Evolutionary conservation across 202 grass and related monocot species (phyloP).

Genomic region (Brachypodium distachyon): DNA sequence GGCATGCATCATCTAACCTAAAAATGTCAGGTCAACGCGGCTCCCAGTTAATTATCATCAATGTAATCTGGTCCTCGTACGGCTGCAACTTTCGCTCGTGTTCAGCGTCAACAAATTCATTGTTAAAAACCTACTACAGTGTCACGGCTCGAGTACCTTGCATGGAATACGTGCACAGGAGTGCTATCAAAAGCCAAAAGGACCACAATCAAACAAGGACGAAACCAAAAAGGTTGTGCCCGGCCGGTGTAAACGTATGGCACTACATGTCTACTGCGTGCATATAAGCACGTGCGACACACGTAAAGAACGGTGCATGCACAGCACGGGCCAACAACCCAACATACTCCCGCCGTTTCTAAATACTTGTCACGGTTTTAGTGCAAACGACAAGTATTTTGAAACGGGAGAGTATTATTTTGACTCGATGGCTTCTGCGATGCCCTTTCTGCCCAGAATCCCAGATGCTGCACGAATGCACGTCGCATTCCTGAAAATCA

Average conservation of each 20-base stretch:
- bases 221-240: not conserved
- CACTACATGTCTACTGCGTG: too few relatives aligned
- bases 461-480: not conserved
- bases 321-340: not conserved
- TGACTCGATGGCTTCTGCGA: not conserved
- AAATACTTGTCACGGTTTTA: too few relatives aligned
- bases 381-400: too few relatives aligned
- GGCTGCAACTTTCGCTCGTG: not conserved
- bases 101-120: not conserved
- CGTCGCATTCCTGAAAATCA: not conserved
- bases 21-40: not conserved
- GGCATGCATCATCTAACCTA: not conserved
- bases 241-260: conserved; percentile 9
- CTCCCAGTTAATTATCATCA: not conserved
- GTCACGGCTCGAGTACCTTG: not conserved
- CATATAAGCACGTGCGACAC: not conserved
- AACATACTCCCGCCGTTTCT: too few relatives aligned
- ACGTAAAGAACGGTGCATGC: not conserved
- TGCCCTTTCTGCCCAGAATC: not conserved
- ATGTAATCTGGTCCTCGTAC: not conserved
- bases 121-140: not conserved
- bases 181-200: conserved; percentile 1
- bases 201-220: not conserved
- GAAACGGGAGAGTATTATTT: too few relatives aligned
- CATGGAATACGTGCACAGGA: not conserved